These are phyloP conservation scores for Clitopilus passeckerianus DNA, from an alignment of 768 basidiomycete species.

Conservation along the genomic window DNA sequence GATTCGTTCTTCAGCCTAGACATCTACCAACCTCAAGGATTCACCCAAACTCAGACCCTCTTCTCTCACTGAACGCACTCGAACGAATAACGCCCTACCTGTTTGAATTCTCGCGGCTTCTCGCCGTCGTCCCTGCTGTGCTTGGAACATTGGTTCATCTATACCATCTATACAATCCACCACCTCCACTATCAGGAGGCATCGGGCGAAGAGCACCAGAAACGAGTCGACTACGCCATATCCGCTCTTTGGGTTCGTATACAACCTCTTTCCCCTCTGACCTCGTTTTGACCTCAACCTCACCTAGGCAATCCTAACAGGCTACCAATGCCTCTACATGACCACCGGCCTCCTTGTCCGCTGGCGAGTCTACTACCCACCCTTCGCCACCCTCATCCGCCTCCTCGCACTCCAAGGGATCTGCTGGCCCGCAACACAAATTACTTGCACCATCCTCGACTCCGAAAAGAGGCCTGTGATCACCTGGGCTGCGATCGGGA, in stretches of 20 bases:
- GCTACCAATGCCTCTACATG: conserved; percentile 81
- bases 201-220: conserved; percentile 32
- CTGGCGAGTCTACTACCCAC: conserved; percentile 90
- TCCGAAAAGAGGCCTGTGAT: conserved; percentile 69
- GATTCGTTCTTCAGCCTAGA: conserved; percentile 36
- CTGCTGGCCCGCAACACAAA: conserved; percentile 92
- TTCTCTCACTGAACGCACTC: conserved; percentile 40
- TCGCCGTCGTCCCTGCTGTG: conserved; percentile 30
- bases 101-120: conserved; percentile 65
- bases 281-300: background rate
- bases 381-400: conserved; percentile 83
- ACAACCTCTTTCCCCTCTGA: background rate
- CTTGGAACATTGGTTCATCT: background rate
- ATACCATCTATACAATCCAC: conserved; percentile 47
- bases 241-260: conserved; percentile 66
- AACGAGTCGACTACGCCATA: conserved; percentile 60
- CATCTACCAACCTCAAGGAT: conserved; percentile 70
- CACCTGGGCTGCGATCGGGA: conserved; percentile 88
- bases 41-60: conserved; percentile 31
- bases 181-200: conserved; percentile 10
- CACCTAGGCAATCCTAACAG: conserved; percentile 77
- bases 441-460: conserved; percentile 74
- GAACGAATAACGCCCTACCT: conserved; percentile 52
- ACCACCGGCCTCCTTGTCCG: conserved; percentile 87
- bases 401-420: conserved; percentile 91